phyloP scores from a whole-genome alignment of 768 basidiomycete species.

The Phlebiopsis gigantea region DNA sequence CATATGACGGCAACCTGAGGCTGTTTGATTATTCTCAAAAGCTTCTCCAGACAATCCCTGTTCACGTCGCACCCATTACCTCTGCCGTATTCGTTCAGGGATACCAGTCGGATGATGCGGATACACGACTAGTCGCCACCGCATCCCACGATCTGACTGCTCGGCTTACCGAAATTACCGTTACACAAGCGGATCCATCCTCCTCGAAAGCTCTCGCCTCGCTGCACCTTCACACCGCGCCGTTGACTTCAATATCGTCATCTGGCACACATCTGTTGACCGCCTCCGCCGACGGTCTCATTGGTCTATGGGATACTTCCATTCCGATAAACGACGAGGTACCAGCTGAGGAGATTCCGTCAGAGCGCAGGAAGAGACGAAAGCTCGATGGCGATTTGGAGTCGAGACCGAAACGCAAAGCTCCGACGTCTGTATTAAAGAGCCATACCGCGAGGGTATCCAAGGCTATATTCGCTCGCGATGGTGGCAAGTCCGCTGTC shows the following conservation, averaged over 20 bases:
- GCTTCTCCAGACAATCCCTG: constrained; percentile 39
- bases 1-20: constrained; percentile 77
- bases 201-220: constrained; percentile 44
- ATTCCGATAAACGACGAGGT: constrained; percentile 65
- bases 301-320: constrained; percentile 74
- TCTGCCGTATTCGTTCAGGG: constrained; percentile 52
- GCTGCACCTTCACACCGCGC: constrained; percentile 77
- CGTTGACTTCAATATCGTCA: constrained; percentile 67
- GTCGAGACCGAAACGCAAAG: constrained; percentile 49
- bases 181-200: constrained; percentile 15
- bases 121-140: constrained; percentile 47
- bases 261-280: constrained; percentile 68
- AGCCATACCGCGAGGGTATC: constrained; percentile 84
- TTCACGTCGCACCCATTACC: constrained; percentile 65
- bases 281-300: constrained; percentile 80
- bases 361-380: constrained; percentile 56
- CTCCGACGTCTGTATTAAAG: constrained; percentile 68
- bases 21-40: constrained; percentile 68
- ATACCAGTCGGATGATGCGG: constrained; percentile 20
- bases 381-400: constrained; percentile 36
- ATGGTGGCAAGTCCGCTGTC: constrained; percentile 38
- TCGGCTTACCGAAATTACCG: constrained; percentile 38
- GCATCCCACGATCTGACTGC: constrained; percentile 80
- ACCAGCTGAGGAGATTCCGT: constrained; percentile 28
- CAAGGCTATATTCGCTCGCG: constrained; percentile 51